phyloP scores from a whole-genome alignment of 1,284 basidiomycete genomes.

The Ustilago cynodontis region DNA sequence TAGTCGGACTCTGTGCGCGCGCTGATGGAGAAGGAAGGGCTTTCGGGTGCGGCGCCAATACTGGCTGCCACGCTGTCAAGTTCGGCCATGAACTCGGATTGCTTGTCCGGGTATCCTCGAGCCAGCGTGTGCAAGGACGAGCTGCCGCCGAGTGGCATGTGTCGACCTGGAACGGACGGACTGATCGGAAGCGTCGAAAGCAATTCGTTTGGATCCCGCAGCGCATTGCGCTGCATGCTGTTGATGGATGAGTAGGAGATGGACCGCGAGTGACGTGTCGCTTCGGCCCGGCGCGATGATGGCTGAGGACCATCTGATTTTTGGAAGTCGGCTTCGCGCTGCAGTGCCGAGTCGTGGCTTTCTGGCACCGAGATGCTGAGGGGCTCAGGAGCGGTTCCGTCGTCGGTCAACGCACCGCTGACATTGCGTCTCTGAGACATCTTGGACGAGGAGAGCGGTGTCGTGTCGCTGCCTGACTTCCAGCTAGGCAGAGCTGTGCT shows the following conservation, averaged over 20 bases:
- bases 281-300: constrained; percentile 20
- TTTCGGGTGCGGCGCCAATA: constrained; percentile 39
- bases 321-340: constrained; percentile 6
- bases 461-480: constrained; percentile 22
- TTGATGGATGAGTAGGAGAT: constrained; percentile 63
- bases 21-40: constrained; percentile 58
- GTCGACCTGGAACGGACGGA: constrained; percentile 35
- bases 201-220: constrained; percentile 27
- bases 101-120: constrained; percentile 32
- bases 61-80: constrained; percentile 33
- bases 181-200: constrained; percentile 36
- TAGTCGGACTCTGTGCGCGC: constrained; percentile 56
- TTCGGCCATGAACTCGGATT: constrained; percentile 42
- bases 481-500: constrained; percentile 29
- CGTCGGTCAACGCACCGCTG: constrained; percentile 44
- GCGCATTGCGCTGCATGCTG: constrained; percentile 34
- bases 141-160: constrained; percentile 33
- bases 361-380: constrained; percentile 28
- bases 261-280: constrained; percentile 57
- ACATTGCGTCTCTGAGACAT: constrained; percentile 30
- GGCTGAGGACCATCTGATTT: constrained; percentile 14
- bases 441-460: constrained; percentile 30
- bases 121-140: constrained; percentile 43
- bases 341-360: constrained; percentile 20
- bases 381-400: constrained; percentile 29